Evolutionary conservation across 139 green algal genomes (phyloP).

Genomic region (Picochlorum sp.): DNA sequence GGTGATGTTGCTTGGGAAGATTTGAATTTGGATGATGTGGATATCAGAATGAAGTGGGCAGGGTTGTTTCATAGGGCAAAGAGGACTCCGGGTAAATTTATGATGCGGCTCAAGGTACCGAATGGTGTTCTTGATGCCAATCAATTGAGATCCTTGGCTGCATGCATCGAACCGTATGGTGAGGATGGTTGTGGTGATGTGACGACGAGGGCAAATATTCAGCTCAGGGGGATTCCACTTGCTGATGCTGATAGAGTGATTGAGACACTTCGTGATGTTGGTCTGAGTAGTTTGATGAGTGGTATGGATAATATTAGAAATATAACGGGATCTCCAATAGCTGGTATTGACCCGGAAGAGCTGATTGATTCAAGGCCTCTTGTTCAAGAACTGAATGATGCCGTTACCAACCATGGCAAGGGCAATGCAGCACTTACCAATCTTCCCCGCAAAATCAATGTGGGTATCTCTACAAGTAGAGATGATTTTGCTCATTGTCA

Average conservation of each 20-base stretch:
- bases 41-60: conserved; percentile 93
- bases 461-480: conserved; percentile 71
- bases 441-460: conserved; percentile 96
- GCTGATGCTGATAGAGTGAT: conserved; percentile 60
- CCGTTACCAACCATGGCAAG: conserved; percentile 52
- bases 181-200: conserved; percentile 88
- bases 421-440: conserved; percentile 85
- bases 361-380: conserved; percentile 75
- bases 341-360: conserved; percentile 88
- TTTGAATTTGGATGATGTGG: conserved; percentile 85
- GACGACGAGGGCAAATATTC: conserved; percentile 91
- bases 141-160: conserved; percentile 66
- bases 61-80: conserved; percentile 96
- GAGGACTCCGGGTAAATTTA: conserved; percentile 83
- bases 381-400: conserved; percentile 53
- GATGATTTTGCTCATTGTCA: conserved; percentile 96
- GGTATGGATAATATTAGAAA: conserved; percentile 98
- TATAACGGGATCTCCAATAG: conserved; percentile 74
- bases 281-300: conserved; percentile 71
- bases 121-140: conserved; percentile 72
- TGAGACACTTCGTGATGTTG: conserved; percentile 41
- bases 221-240: conserved; percentile 79
- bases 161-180: conserved; percentile 68
- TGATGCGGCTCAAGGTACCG: conserved; percentile 96
- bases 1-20: conserved; percentile 70